Conservation (phyloP, 306 rosid species). For the Lathyrus tuberosus region DNA sequence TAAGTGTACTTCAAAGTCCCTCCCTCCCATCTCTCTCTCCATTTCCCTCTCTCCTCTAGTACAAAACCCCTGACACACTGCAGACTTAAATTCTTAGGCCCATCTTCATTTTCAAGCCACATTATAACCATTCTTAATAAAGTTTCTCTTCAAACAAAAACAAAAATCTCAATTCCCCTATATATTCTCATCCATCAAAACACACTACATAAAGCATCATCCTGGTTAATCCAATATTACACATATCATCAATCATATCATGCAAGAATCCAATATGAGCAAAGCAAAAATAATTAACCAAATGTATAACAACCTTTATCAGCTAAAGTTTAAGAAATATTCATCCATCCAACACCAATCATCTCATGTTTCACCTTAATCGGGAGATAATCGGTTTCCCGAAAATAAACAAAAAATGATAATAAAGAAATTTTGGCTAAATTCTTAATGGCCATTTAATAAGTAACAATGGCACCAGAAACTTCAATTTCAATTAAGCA, state of each 20-base stretch:
- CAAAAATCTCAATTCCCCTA: too few relatives aligned
- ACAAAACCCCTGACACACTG: background rate
- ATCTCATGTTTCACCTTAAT: constrained; percentile 52
- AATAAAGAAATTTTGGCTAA: constrained; percentile 36
- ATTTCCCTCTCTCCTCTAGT: background rate
- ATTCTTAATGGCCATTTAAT: constrained; percentile 26
- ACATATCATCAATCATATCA: constrained; percentile 13
- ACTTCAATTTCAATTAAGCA: constrained; percentile 44
- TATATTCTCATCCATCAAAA: too few relatives aligned
- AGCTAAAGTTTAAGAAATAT: constrained; percentile 45
- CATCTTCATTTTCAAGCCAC: background rate
- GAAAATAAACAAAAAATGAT: constrained; percentile 46
- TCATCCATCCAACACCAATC: constrained; percentile 47
- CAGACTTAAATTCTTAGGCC: background rate
- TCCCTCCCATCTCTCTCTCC: background rate
- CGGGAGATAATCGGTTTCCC: constrained; percentile 49
- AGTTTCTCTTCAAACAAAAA: too few relatives aligned
- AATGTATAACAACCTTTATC: constrained; percentile 52
- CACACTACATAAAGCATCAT: too few relatives aligned
- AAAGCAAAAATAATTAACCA: constrained; percentile 35
- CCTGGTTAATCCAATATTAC: background rate
- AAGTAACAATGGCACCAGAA: constrained; percentile 45
- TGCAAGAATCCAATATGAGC: constrained; percentile 4
- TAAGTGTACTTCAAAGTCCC: too few relatives aligned
- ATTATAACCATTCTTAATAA: background rate